Conservation (phyloP, 2,329 filamentous ascomycete species). For the Juglanconis oblonga region DNA sequence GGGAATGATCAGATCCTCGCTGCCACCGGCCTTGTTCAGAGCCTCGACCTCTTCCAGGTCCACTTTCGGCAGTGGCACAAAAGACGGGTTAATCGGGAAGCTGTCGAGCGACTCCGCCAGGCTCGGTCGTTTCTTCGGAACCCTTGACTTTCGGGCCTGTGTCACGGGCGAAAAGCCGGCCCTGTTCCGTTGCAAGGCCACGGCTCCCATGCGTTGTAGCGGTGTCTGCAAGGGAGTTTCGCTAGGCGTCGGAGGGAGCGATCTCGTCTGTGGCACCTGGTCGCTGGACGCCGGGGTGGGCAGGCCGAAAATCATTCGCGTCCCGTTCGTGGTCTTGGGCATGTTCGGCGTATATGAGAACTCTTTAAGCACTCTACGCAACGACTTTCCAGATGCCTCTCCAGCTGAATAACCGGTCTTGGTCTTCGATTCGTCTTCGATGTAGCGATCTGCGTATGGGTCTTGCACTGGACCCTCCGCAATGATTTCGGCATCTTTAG, state of each 20-base stretch:
- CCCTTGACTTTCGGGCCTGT: conserved; percentile 21
- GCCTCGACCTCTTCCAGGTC: conserved; percentile 52
- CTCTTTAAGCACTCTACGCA: conserved; percentile 22
- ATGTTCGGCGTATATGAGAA: conserved; percentile 25
- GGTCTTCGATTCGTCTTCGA: not conserved
- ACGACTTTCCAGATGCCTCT: conserved; percentile 21
- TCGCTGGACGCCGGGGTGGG: conserved; percentile 35
- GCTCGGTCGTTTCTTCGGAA: conserved; percentile 22
- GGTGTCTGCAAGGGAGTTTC: conserved; percentile 38
- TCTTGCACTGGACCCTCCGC: conserved; percentile 20
- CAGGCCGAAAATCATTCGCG: conserved; percentile 37
- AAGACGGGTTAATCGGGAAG: conserved; percentile 49
- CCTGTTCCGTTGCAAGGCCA: conserved; percentile 37
- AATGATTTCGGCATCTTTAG: conserved; percentile 4
- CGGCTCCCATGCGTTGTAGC: conserved; percentile 50
- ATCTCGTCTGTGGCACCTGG: conserved; percentile 17
- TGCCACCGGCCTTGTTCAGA: conserved; percentile 46
- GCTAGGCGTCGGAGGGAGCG: not conserved
- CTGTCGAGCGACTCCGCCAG: conserved; percentile 29
- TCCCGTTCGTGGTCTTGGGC: conserved; percentile 22
- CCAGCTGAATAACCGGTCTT: not conserved
- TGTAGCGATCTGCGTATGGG: conserved; percentile 16
- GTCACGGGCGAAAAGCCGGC: conserved; percentile 25
- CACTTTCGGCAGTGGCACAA: conserved; percentile 53
- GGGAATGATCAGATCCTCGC: conserved; percentile 55